Conservation (phyloP, 2,329 filamentous ascomycete genomes). For the Stagonosporopsis rhizophila region DNA sequence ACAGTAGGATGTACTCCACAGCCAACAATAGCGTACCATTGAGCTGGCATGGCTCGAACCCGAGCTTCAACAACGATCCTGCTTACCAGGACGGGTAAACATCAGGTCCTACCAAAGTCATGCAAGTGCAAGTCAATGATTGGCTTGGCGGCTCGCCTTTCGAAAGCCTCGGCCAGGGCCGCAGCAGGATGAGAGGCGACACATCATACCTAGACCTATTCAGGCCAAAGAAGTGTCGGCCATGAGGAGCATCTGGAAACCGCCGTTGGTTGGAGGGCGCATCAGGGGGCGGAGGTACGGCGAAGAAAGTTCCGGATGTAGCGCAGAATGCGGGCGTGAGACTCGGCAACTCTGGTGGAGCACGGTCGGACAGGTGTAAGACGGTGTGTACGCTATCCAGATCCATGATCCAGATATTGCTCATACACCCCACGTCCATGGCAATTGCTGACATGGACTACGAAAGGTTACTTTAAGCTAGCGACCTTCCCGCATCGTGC, state of each 20-base stretch:
- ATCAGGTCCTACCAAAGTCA: slow-evolving; percentile 30
- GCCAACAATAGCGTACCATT: slow-evolving; percentile 30
- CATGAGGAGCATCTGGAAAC: slow-evolving; percentile 28
- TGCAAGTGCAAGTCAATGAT: slow-evolving; percentile 30
- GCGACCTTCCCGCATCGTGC: slow-evolving; percentile 21
- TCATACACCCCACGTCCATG: slow-evolving; percentile 23
- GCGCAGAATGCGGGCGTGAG: slow-evolving; percentile 32
- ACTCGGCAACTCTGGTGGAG: slow-evolving; percentile 31
- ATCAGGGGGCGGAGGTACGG: slow-evolving; percentile 25
- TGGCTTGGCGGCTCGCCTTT: slow-evolving; percentile 21
- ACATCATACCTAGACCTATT: slow-evolving; percentile 32
- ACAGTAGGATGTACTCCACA: slow-evolving; percentile 29
- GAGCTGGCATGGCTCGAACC: slow-evolving; percentile 32
- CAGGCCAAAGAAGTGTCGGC: slow-evolving; percentile 23
- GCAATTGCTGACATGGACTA: slow-evolving; percentile 37
- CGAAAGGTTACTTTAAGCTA: slow-evolving; percentile 34
- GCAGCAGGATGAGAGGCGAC: slow-evolving; percentile 23
- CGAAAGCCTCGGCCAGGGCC: slow-evolving; percentile 22
- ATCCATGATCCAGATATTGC: slow-evolving; percentile 31
- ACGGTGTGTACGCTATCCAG: slow-evolving; percentile 23
- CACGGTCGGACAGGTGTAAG: slow-evolving; percentile 22
- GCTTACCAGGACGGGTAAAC: slow-evolving; percentile 34
- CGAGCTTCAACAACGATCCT: slow-evolving; percentile 36
- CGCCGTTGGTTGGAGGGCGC: slow-evolving; percentile 31
- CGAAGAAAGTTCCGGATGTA: slow-evolving; percentile 26